Conservation (phyloP, 2,329 filamentous ascomycete species). For the Sarocladiaceae sp. region DNA sequence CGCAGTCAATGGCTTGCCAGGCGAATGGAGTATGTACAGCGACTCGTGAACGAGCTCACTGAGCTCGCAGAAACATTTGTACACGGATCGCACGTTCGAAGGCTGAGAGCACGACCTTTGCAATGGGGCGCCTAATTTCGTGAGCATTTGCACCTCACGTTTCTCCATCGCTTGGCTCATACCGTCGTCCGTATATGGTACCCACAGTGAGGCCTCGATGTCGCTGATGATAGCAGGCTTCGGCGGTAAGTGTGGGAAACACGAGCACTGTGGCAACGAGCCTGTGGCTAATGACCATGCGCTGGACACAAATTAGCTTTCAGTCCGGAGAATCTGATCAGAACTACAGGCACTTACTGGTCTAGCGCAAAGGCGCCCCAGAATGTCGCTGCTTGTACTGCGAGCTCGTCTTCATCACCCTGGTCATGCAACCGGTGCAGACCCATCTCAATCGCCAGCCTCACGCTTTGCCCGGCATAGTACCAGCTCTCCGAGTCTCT, state of each 20-base stretch:
- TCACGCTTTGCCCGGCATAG: slow-evolving; percentile 67
- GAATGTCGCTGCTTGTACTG: slow-evolving; percentile 55
- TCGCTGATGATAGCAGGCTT: slow-evolving; percentile 58
- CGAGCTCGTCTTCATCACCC: slow-evolving; percentile 50
- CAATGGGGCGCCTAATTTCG: slow-evolving; percentile 42
- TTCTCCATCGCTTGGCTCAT: slow-evolving; percentile 19
- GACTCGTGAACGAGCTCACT: slow-evolving; percentile 71
- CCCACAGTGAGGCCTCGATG: slow-evolving; percentile 56
- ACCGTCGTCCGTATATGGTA: slow-evolving; percentile 57
- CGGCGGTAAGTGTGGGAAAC: slow-evolving; percentile 50
- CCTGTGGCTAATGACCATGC: slow-evolving; percentile 64
- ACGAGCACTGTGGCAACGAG: slow-evolving; percentile 56
- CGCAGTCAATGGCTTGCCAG: slow-evolving; percentile 60
- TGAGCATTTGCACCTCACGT: no score
- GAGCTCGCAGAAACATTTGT: slow-evolving; percentile 66
- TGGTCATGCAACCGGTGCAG: slow-evolving; percentile 52
- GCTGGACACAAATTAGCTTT: slow-evolving; percentile 27
- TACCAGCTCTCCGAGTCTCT: slow-evolving; percentile 70
- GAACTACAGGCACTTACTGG: slow-evolving; percentile 44
- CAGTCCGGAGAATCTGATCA: neutral
- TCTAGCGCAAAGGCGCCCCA: slow-evolving; percentile 61
- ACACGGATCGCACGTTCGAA: slow-evolving; percentile 64
- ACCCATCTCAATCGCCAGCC: slow-evolving; percentile 68
- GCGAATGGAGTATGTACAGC: slow-evolving; percentile 68
- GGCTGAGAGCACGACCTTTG: slow-evolving; percentile 56